phyloP scores from a whole-genome alignment of 257 asterid genomes.

The Haberlea rhodopensis region DNA sequence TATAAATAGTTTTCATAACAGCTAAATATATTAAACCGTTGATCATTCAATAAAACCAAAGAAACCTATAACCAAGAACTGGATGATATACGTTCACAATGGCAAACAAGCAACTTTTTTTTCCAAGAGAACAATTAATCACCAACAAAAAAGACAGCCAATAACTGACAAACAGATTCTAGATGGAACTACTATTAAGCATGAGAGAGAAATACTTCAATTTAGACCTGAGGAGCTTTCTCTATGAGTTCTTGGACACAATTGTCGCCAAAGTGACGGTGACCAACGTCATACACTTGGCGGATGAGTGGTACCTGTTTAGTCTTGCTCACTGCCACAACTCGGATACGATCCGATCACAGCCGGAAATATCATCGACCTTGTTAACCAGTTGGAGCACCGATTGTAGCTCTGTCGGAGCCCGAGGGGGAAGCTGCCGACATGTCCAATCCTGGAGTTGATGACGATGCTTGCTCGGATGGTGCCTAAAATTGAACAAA shows the following conservation, averaged over 20 bases:
- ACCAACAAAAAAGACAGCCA: neutral
- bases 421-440: slow-evolving; percentile 58
- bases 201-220: neutral
- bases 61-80: neutral
- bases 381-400: slow-evolving; percentile 66
- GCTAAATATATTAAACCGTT: no score
- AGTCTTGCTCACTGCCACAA: slow-evolving; percentile 94
- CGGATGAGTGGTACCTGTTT: slow-evolving; percentile 69
- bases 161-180: neutral
- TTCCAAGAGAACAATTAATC: neutral
- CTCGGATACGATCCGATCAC: slow-evolving; percentile 58
- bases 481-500: slow-evolving; percentile 8
- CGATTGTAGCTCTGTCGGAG: slow-evolving; percentile 69
- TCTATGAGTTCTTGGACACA: slow-evolving; percentile 88
- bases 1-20: neutral
- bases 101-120: neutral
- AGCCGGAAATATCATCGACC: slow-evolving; percentile 67
- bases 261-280: slow-evolving; percentile 90
- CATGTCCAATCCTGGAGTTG: slow-evolving; percentile 38
- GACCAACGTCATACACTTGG: slow-evolving; percentile 89
- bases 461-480: no score
- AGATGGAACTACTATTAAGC: neutral
- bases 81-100: neutral
- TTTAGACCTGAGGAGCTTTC: slow-evolving; percentile 79
- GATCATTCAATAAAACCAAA: neutral